These are phyloP conservation scores for Stemphylium vesicarium DNA, from an alignment of 2,329 filamentous ascomycete species.

Conservation along the genomic window DNA sequence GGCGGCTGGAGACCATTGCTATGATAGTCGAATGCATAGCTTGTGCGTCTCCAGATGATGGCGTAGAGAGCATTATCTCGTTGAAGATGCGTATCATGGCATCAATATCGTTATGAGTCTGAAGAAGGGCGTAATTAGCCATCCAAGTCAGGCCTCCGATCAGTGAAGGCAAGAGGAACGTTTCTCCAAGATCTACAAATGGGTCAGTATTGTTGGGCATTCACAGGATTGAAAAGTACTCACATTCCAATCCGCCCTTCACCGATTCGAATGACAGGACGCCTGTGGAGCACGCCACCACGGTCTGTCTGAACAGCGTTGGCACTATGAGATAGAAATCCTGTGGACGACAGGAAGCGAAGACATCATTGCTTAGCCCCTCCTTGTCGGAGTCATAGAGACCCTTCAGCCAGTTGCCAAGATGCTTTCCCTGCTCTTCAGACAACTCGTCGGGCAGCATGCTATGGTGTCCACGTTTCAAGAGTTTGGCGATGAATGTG, in stretches of 20 bases:
- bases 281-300: slow-evolving; percentile 71
- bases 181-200: slow-evolving; percentile 71
- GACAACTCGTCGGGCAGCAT: slow-evolving; percentile 66
- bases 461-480: slow-evolving; percentile 65
- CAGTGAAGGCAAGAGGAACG: slow-evolving; percentile 79
- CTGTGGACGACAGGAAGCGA: slow-evolving; percentile 81
- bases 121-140: slow-evolving; percentile 71
- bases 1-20: slow-evolving; percentile 71
- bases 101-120: slow-evolving; percentile 67
- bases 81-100: slow-evolving; percentile 75
- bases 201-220: slow-evolving; percentile 1
- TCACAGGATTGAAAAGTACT: slow-evolving; percentile 36
- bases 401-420: slow-evolving; percentile 77
- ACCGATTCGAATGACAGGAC: slow-evolving; percentile 72
- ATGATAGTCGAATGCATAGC: slow-evolving; percentile 74
- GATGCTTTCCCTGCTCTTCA: slow-evolving; percentile 68
- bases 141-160: slow-evolving; percentile 77
- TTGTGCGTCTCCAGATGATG: slow-evolving; percentile 73
- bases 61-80: slow-evolving; percentile 72
- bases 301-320: slow-evolving; percentile 76
- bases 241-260: slow-evolving; percentile 77
- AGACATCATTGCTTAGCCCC: slow-evolving; percentile 78
- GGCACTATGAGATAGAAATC: slow-evolving; percentile 82
- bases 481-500: slow-evolving; percentile 72
- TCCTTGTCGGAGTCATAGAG: slow-evolving; percentile 72